These are phyloP conservation scores for Stygiomarasmius scandens DNA, from an alignment of 1,284 basidiomycete species.

Conservation along the genomic window DNA sequence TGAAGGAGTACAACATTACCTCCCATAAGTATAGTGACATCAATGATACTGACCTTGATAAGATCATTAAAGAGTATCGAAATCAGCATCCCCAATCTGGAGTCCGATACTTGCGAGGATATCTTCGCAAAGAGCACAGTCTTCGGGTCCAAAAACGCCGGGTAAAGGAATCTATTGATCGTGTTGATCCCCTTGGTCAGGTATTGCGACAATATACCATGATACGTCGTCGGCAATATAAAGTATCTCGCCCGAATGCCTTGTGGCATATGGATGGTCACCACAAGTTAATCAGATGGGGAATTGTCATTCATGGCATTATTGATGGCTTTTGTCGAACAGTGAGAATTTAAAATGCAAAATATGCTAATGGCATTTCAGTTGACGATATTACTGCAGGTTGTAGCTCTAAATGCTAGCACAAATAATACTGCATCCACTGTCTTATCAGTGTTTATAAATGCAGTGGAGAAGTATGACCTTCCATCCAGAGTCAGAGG, in stretches of 20 bases:
- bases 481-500: conserved; percentile 30
- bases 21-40: background rate
- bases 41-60: conserved; percentile 3
- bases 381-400: conserved; percentile 31
- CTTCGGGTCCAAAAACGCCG: conserved; percentile 3
- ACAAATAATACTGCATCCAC: conserved; percentile 32
- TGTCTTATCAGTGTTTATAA: conserved; percentile 28
- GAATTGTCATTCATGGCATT: conserved; percentile 25
- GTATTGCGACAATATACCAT: background rate
- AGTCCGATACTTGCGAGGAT: background rate
- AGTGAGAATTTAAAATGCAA: conserved; percentile 28
- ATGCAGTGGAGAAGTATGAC: conserved; percentile 21
- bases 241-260: conserved; percentile 12
- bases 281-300: conserved; percentile 36
- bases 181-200: background rate
- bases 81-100: background rate
- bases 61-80: background rate
- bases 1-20: background rate
- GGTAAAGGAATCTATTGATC: background rate
- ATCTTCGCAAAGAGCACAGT: background rate
- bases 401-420: conserved; percentile 29
- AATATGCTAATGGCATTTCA: conserved; percentile 9
- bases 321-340: conserved; percentile 31
- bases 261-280: conserved; percentile 25
- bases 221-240: conserved; percentile 1